Evolutionary conservation across 108 stramenopile genomes (phyloP), one percentile per base, ranked within the genome.

Genomic region (Mayamaea pseudoterrestris): DNA sequence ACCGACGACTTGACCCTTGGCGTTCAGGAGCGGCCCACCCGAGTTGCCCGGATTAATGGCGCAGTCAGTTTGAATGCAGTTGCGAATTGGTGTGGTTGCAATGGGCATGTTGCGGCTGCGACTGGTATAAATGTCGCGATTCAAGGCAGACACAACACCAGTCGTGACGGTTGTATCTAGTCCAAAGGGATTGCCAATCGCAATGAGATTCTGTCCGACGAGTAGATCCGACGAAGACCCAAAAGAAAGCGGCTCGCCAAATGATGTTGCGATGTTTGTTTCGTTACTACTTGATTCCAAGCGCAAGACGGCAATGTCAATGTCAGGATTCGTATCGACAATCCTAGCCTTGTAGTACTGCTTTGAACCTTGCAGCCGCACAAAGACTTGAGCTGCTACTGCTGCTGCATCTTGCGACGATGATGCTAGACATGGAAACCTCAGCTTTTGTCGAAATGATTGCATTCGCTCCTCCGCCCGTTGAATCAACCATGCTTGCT

Each of bases 181-280:
- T 8, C 90, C 93, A 50, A 95, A 95, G 18, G 93, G 90, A 68
- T 93, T 95, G 2, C 93, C 93, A 58, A 95, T 95, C 13, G 90
- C 94, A 14, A 93, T 53, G 0, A 92, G 63, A 24, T 63, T 45
- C 57, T 95, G 94, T 6, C 94, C 94, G 1, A 91, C 91, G 35
- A 86, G 44, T 26, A 93, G 55, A 41, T 76, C 60, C 7, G 63
- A 51, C 0, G 81, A 81, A 8, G 60, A 61, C 27, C 87, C 87
- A 50, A 71, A 73, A 13, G 47, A 9, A 4, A 68, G 44, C 5
- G 37, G 18, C 8, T 39, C 3, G 8, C 16, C 16, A 8, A 20
- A 3, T 5, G 16, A 14, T 6, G 37, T 18, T 3, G 37, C 16
- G 20, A 4, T 4, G 37, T 3, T 3, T 3, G 37, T 39, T 39